These are phyloP conservation scores for Elasticomyces elasticus DNA, from an alignment of 495 filamentous ascomycete species.

Conservation along the genomic window DNA sequence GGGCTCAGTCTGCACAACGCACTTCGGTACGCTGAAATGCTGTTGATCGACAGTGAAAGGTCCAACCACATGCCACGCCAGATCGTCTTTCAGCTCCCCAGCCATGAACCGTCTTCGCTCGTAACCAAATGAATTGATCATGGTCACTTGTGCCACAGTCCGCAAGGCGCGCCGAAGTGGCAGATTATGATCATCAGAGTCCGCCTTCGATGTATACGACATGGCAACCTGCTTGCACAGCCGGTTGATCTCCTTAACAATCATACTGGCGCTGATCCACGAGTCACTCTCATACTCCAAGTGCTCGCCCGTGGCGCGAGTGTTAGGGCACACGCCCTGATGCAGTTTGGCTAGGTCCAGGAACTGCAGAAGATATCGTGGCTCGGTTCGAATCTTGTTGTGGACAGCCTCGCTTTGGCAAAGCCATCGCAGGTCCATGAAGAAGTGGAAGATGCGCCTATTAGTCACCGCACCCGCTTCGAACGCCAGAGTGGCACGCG, in stretches of 20 bases:
- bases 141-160: constrained; percentile 62
- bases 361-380: constrained; percentile 84
- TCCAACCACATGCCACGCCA: constrained; percentile 64
- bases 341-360: constrained; percentile 90
- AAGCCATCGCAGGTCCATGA: constrained; percentile 82
- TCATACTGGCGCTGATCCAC: constrained; percentile 91
- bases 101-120: constrained; percentile 79
- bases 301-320: constrained; percentile 84
- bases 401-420: constrained; percentile 80
- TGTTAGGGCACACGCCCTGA: constrained; percentile 92
- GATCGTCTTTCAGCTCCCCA: constrained; percentile 77
- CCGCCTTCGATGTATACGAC: constrained; percentile 59
- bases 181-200: constrained; percentile 43
- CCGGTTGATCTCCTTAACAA: constrained; percentile 88
- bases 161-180: constrained; percentile 65
- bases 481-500: constrained; percentile 75
- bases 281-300: constrained; percentile 97
- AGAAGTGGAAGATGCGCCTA: constrained; percentile 92
- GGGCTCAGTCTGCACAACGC: constrained; percentile 73
- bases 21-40: constrained; percentile 59
- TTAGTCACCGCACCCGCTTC: constrained; percentile 91
- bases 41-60: constrained; percentile 49
- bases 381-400: constrained; percentile 66
- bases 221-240: constrained; percentile 81
- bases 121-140: constrained; percentile 77